Evolutionary conservation across 768 basidiomycete genomes (phyloP).

Genomic region (Boletus insuetus): DNA sequence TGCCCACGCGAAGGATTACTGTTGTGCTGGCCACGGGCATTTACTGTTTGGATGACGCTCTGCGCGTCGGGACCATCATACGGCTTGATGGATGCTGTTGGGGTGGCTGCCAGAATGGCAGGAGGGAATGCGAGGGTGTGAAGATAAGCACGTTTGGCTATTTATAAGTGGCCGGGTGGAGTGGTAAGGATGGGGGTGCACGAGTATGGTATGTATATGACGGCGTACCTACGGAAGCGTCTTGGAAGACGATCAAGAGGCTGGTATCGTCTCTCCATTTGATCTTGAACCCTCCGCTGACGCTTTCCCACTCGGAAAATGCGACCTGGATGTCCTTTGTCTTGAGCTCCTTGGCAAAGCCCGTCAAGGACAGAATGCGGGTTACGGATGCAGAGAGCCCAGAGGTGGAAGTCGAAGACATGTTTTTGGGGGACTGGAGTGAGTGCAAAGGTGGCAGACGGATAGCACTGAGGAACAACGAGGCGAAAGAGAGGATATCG

Average conservation of each 20-base stretch:
- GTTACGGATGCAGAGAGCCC: constrained; percentile 93
- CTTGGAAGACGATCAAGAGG: constrained; percentile 90
- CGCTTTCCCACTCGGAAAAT: constrained; percentile 84
- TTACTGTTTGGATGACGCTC: constrained; percentile 77
- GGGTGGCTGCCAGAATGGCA: constrained; percentile 54
- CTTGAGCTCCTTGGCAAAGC: constrained; percentile 94
- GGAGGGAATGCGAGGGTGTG: constrained; percentile 83
- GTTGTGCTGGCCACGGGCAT: constrained; percentile 63
- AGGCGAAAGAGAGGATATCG: constrained; percentile 16
- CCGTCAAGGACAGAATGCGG: constrained; percentile 87
- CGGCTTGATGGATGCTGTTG: constrained; percentile 69
- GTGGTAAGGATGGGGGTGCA: neutral
- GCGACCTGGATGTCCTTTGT: constrained; percentile 93
- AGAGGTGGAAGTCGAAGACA: constrained; percentile 66
- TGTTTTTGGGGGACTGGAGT: constrained; percentile 28
- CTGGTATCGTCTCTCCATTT: constrained; percentile 99
- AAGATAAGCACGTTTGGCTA: constrained; percentile 57
- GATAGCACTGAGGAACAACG: neutral
- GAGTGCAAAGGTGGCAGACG: neutral
- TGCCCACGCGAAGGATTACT: constrained; percentile 67
- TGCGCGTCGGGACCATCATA: constrained; percentile 96
- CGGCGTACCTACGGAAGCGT: constrained; percentile 82
- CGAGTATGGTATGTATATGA: constrained; percentile 2
- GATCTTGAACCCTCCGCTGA: constrained; percentile 93
- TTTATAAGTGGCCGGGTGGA: neutral